Evolutionary conservation across 192 early-diverging fungal genomes (phyloP).

Genomic region (Coemansia sp.): DNA sequence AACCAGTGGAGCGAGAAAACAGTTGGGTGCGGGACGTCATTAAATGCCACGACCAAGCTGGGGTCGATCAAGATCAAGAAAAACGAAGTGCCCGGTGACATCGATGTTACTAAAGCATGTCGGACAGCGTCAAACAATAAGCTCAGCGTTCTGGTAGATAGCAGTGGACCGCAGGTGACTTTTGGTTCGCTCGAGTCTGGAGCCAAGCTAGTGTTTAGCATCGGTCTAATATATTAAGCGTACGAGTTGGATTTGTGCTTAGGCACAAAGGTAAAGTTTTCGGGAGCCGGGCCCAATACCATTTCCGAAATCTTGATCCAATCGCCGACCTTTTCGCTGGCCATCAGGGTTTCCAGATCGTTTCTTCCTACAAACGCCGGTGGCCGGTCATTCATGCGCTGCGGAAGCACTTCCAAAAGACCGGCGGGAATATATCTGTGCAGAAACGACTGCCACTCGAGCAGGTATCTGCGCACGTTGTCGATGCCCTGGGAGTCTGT

Average conservation of each 20-base stretch:
- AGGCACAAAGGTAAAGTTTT: slow-evolving; percentile 84
- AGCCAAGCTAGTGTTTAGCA: slow-evolving; percentile 12
- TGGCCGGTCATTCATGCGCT: slow-evolving; percentile 89
- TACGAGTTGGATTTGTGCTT: slow-evolving; percentile 93
- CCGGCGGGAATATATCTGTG: slow-evolving; percentile 88
- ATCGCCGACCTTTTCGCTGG: slow-evolving; percentile 69
- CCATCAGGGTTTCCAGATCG: slow-evolving; percentile 95
- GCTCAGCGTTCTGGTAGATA: slow-evolving; percentile 38
- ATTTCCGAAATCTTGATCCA: slow-evolving; percentile 95
- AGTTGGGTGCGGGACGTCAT: slow-evolving; percentile 14
- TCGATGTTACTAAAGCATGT: slow-evolving; percentile 37
- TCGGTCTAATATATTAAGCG: slow-evolving; percentile 24
- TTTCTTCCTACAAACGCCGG: slow-evolving; percentile 81
- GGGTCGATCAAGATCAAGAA: slow-evolving; percentile 1
- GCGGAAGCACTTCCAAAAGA: slow-evolving; percentile 88
- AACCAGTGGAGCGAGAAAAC: slow-evolving; percentile 39
- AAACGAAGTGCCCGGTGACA: slow-evolving; percentile 5
- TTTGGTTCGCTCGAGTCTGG: slow-evolving; percentile 27
- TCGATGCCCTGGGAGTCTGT: slow-evolving; percentile 85
- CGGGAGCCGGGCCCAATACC: slow-evolving; percentile 86
- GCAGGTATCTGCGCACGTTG: slow-evolving; percentile 73
- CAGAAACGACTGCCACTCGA: slow-evolving; percentile 78
- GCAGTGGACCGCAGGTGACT: slow-evolving; percentile 14
- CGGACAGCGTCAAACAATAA: slow-evolving; percentile 15
- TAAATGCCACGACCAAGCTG: slow-evolving; percentile 3